These are phyloP conservation scores for Umbelopsis sp. DNA, from an alignment of 192 early-diverging fungal species.

Conservation along the genomic window DNA sequence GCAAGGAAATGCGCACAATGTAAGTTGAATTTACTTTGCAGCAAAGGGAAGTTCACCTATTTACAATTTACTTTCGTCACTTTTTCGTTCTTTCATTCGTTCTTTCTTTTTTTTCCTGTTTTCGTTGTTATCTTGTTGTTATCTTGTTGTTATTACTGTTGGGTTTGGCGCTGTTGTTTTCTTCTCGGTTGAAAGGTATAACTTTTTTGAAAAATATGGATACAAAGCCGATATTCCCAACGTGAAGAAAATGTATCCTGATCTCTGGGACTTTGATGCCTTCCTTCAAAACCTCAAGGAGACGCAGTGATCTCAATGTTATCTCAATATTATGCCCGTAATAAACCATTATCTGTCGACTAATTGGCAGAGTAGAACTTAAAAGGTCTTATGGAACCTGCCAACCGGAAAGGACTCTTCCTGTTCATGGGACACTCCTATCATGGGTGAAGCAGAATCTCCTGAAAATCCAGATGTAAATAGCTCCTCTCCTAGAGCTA, in stretches of 20 bases:
- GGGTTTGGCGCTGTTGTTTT: not conserved
- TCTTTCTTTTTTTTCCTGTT: not conserved
- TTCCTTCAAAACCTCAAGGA: not conserved
- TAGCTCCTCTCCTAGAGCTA: no score
- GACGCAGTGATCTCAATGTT: not conserved
- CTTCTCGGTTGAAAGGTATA: not conserved
- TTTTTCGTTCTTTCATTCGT: not conserved
- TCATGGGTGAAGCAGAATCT: no score
- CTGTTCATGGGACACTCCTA: no score
- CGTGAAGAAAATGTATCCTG: not conserved
- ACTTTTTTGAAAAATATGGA: not conserved
- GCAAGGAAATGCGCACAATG: not conserved
- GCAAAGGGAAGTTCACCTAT: not conserved
- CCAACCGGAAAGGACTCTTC: no score
- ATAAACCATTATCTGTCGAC: no score
- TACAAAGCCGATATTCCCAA: slow-evolving; percentile 12
- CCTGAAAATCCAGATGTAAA: no score
- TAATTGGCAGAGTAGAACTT: no score
- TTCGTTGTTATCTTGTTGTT: not conserved
- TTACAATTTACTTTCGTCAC: not conserved
- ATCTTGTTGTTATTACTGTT: not conserved
- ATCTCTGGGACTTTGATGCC: not conserved
- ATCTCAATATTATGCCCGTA: no score
- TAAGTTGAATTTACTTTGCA: not conserved
- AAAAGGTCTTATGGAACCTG: no score